These are phyloP conservation scores for Candida silvicultrix DNA, from an alignment of 805 yeast genomes.

Conservation along the genomic window DNA sequence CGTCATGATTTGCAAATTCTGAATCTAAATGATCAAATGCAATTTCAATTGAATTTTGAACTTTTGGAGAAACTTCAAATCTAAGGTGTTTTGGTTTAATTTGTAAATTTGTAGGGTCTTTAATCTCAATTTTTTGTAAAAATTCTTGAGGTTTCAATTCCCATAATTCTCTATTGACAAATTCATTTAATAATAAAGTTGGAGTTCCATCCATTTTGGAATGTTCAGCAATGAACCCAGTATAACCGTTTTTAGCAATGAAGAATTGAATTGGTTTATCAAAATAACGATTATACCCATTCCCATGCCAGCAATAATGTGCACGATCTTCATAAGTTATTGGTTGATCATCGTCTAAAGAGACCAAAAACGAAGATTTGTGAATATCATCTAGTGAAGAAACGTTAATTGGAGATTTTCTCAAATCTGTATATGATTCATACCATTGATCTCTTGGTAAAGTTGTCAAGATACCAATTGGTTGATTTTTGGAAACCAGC, in stretches of 20 bases:
- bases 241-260: slow-evolving; percentile 73
- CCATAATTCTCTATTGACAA: slow-evolving; percentile 49
- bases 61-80: slow-evolving; percentile 53
- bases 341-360: slow-evolving; percentile 71
- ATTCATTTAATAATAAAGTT: slow-evolving; percentile 81
- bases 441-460: slow-evolving; percentile 83
- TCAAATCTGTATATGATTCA: slow-evolving; percentile 49
- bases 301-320: slow-evolving; percentile 89
- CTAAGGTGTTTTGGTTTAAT: slow-evolving; percentile 27
- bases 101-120: background rate
- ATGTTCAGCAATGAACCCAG: slow-evolving; percentile 95
- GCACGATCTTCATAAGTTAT: slow-evolving; percentile 79
- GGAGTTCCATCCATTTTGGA: slow-evolving; percentile 98
- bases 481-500: slow-evolving; percentile 19
- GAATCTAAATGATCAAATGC: slow-evolving; percentile 54
- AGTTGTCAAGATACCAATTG: slow-evolving; percentile 72
- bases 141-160: slow-evolving; percentile 35
- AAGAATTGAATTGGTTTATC: slow-evolving; percentile 90
- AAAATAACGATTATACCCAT: slow-evolving; percentile 83
- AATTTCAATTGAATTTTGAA: slow-evolving; percentile 41
- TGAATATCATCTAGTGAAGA: slow-evolving; percentile 61
- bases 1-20: slow-evolving; percentile 56
- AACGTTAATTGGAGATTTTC: slow-evolving; percentile 53
- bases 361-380: slow-evolving; percentile 72
- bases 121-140: slow-evolving; percentile 11